Conservation (phyloP, 2,329 filamentous ascomycete genomes). For the Moelleriella libera region DNA sequence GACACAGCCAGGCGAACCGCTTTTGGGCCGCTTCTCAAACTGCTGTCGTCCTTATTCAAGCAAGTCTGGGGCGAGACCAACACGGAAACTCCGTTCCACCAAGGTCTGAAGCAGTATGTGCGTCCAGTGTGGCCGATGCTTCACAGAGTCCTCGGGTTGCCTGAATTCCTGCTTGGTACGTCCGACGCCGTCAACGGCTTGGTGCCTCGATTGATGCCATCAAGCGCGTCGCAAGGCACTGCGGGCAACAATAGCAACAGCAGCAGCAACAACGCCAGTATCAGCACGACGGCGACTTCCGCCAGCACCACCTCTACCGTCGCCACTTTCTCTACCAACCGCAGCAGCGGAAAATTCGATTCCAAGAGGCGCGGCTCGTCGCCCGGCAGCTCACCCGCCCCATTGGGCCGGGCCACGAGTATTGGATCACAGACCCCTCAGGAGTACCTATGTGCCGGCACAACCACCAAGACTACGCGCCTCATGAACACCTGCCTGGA, state of each 20-base stretch:
- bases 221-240: background rate
- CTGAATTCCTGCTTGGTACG: slow-evolving; percentile 53
- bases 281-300: background rate
- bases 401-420: slow-evolving; percentile 15
- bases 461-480: slow-evolving; percentile 51
- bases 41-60: slow-evolving; percentile 52
- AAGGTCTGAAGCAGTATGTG: slow-evolving; percentile 45
- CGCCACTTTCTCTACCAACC: slow-evolving; percentile 4
- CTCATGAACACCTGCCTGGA: slow-evolving; percentile 83
- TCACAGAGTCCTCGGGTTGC: slow-evolving; percentile 45
- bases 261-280: background rate
- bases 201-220: slow-evolving; percentile 1
- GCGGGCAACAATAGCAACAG: background rate
- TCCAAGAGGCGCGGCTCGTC: slow-evolving; percentile 34
- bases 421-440: slow-evolving; percentile 37
- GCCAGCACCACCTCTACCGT: background rate
- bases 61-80: slow-evolving; percentile 55
- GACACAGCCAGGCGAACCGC: slow-evolving; percentile 46
- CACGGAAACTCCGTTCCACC: slow-evolving; percentile 50
- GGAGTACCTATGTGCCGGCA: slow-evolving; percentile 44
- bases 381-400: slow-evolving; percentile 27
- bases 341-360: slow-evolving; percentile 16
- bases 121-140: slow-evolving; percentile 51
- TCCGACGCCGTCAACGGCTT: slow-evolving; percentile 17
- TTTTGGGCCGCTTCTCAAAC: slow-evolving; percentile 48